phyloP scores from a whole-genome alignment of 2,329 filamentous ascomycete species.

The Neonectria hederae region DNA sequence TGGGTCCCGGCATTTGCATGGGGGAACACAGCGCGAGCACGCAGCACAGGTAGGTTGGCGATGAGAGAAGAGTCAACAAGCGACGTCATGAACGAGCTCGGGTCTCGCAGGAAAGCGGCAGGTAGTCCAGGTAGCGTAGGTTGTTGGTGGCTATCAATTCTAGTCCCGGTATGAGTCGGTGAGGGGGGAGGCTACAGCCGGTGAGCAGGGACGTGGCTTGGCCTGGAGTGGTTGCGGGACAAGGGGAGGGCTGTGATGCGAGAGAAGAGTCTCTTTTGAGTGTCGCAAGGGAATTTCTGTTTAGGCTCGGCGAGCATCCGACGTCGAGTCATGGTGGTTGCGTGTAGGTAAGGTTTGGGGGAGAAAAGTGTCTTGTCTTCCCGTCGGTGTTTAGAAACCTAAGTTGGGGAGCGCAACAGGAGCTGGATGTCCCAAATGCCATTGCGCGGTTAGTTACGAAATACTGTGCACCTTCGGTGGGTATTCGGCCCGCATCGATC shows the following conservation, averaged over 20 bases:
- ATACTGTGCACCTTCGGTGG: neutral
- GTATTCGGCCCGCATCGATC: conserved; percentile 14
- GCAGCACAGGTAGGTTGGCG: neutral
- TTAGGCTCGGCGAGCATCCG: neutral
- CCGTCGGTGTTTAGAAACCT: conserved; percentile 9
- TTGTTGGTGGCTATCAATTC: conserved; percentile 27
- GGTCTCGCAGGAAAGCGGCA: neutral
- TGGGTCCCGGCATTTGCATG: conserved; percentile 22
- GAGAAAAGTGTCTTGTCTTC: conserved; percentile 8
- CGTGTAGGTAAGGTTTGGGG: conserved; percentile 4
- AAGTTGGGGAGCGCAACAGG: neutral
- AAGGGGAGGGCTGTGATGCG: conserved; percentile 20
- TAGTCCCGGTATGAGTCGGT: conserved; percentile 31
- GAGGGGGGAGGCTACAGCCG: conserved; percentile 32
- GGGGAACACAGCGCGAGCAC: conserved; percentile 14
- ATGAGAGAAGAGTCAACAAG: conserved; percentile 29
- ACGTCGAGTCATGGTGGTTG: conserved; percentile 19
- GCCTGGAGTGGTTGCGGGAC: conserved; percentile 29
- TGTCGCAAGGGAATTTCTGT: neutral
- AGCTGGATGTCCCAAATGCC: neutral
- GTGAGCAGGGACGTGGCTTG: conserved; percentile 34
- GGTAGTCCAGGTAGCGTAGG: neutral
- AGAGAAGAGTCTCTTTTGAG: conserved; percentile 16
- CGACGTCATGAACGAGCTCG: conserved; percentile 22
- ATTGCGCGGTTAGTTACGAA: neutral